Evolutionary conservation across 257 asterid genomes (phyloP), one percentile per base, ranked within the genome.

Genomic region (Handroanthus guayacan): DNA sequence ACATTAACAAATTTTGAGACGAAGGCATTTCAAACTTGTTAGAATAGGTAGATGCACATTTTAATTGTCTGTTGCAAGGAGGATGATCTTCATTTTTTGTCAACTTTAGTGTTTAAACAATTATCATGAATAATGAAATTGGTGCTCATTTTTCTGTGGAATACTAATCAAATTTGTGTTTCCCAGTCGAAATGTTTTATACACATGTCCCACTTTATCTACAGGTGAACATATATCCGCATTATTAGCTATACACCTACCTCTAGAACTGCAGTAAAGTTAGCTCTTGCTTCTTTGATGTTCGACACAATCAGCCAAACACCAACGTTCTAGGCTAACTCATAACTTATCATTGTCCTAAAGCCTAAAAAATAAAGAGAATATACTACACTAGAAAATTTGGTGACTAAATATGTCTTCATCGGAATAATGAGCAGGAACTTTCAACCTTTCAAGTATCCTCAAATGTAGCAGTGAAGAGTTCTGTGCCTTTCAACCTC

Each of bases 181-280:
- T 39, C 74, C 65, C 39, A 67, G 61, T 64, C 39, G 25, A 3
- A 70, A 69, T 31, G 41, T 60, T 11, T 11, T 11, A 65, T 72
- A 31, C 6, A 65, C 55, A 14, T 54, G 80, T 50, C 37, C 65
- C 67, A 56, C 36, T 56, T 6, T 31, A 37, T 65, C 45, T 37
- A 68, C 61, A 48, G 34, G 68, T 58, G 38, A 61, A 56, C 20
- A 43, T 12, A 31, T 20, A 51, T 38, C 67, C 12, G 36, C 48
- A 75, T 41, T 74, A 74, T 50, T 68, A 79, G 76, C 56, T 39
- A 55, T 74, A 62, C 58, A 25, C 17, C 55, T 62, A 31, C 52
- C 41, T 45, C 47, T 71, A 69, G 54, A 75, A 51, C 63, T 63
- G 6, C 18, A 37, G 54, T 20, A 34, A 57, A 44, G 61, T 45